These are phyloP conservation scores for Theileria orientalis DNA, from an alignment of 169 alveolate species.

Conservation along the genomic window DNA sequence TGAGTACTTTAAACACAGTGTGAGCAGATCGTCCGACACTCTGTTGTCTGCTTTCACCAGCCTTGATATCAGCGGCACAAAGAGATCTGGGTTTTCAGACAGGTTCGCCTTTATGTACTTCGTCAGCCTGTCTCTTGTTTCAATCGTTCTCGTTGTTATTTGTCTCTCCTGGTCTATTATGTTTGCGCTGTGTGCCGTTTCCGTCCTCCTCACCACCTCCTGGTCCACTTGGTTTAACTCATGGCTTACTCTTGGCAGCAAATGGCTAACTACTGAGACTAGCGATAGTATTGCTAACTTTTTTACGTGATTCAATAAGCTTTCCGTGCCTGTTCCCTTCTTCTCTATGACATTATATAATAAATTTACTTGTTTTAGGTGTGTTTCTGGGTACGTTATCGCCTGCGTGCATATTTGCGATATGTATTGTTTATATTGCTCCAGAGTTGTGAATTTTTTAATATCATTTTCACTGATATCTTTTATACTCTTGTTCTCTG, in stretches of 20 bases:
- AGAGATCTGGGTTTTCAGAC: slow-evolving; percentile 2
- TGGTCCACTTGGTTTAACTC: slow-evolving; percentile 35
- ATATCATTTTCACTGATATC: slow-evolving; percentile 6
- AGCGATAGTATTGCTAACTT: slow-evolving; percentile 42
- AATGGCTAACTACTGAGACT: slow-evolving; percentile 49
- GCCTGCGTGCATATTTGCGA: slow-evolving; percentile 58
- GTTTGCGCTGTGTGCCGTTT: slow-evolving; percentile 6
- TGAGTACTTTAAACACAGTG: slow-evolving; percentile 46
- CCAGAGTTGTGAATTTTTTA: slow-evolving; percentile 29
- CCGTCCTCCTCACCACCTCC: slow-evolving; percentile 13
- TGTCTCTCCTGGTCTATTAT: slow-evolving; percentile 16
- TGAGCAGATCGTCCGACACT: slow-evolving; percentile 15
- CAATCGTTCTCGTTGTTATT: slow-evolving; percentile 11
- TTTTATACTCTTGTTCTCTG: neutral
- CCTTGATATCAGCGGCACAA: slow-evolving; percentile 44
- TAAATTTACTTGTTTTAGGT: slow-evolving; percentile 6
- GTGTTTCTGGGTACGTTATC: slow-evolving; percentile 50
- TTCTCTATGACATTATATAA: slow-evolving; percentile 37
- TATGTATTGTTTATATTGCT: slow-evolving; percentile 29
- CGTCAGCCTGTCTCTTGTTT: slow-evolving; percentile 6
- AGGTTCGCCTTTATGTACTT: slow-evolving; percentile 1
- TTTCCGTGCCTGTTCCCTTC: slow-evolving; percentile 48
- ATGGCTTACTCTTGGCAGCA: slow-evolving; percentile 51
- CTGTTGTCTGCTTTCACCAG: slow-evolving; percentile 42
- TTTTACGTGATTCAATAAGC: slow-evolving; percentile 5